Evolutionary conservation across 768 basidiomycete species (phyloP).

Genomic region (Crucibulum laeve): DNA sequence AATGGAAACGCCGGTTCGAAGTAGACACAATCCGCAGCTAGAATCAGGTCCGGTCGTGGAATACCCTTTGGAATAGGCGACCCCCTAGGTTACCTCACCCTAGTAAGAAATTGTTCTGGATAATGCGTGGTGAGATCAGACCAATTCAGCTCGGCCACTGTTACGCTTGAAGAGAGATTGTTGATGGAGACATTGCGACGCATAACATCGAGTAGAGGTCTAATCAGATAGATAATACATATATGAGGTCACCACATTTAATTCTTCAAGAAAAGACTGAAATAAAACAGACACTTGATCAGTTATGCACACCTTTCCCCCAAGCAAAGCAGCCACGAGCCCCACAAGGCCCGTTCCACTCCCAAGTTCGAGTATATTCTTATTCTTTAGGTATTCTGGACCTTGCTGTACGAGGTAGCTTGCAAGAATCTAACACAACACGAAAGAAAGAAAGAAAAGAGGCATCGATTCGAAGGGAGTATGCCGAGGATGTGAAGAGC

Average conservation of each 20-base stretch:
- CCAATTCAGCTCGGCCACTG: constrained; percentile 80
- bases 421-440: constrained; percentile 72
- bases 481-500: constrained; percentile 1
- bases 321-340: constrained; percentile 69
- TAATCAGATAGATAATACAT: constrained; percentile 23
- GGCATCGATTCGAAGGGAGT: constrained; percentile 6
- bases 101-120: constrained; percentile 7
- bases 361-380: constrained; percentile 76
- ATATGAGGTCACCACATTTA: constrained; percentile 6
- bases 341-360: constrained; percentile 94
- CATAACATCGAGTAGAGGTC: constrained; percentile 80
- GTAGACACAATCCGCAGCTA: constrained; percentile 95
- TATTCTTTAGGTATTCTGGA: constrained; percentile 41
- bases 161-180: constrained; percentile 43
- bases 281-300: constrained; percentile 77
- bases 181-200: constrained; percentile 67
- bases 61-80: constrained; percentile 44
- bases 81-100: constrained; percentile 49
- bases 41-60: constrained; percentile 57
- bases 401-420: constrained; percentile 65
- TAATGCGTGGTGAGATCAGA: constrained; percentile 25
- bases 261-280: constrained; percentile 7
- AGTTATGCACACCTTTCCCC: constrained; percentile 71
- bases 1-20: constrained; percentile 91
- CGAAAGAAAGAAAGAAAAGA: too few species aligned